Percentiles rank a stretch among this genome's conserved stretches.
phyloP scores from a whole-genome alignment of 352 stramenopile species.

The Phytophthora pinifolia region DNA sequence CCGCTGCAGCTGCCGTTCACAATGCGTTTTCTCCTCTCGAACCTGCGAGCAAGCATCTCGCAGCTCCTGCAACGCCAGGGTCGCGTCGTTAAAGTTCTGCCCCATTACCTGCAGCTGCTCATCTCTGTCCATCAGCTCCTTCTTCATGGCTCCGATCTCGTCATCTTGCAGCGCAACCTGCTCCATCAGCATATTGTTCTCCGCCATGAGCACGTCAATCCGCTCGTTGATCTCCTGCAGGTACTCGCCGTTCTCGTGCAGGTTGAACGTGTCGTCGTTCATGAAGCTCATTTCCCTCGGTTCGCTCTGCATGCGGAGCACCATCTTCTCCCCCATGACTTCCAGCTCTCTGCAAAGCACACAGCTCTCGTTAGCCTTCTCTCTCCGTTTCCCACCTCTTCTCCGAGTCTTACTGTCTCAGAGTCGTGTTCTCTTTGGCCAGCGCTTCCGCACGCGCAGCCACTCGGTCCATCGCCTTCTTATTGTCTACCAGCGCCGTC shows the following conservation, averaged over 20 bases:
- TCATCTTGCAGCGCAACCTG: slow-evolving; percentile 79
- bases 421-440: slow-evolving; percentile 62
- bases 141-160: slow-evolving; percentile 62
- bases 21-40: slow-evolving; percentile 61
- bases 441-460: slow-evolving; percentile 45
- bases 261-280: slow-evolving; percentile 39
- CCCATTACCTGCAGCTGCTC: slow-evolving; percentile 70
- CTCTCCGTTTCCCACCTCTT: no score
- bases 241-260: slow-evolving; percentile 55
- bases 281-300: slow-evolving; percentile 31
- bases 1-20: slow-evolving; percentile 68
- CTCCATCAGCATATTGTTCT: slow-evolving; percentile 84
- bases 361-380: neutral
- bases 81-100: slow-evolving; percentile 79
- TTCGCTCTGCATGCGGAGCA: slow-evolving; percentile 52
- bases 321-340: slow-evolving; percentile 47
- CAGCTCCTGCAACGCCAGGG: slow-evolving; percentile 63
- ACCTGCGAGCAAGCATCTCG: slow-evolving; percentile 55
- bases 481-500: slow-evolving; percentile 46
- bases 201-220: slow-evolving; percentile 81
- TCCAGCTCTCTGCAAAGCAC: slow-evolving; percentile 55
- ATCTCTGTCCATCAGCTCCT: slow-evolving; percentile 64
- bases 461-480: slow-evolving; percentile 60
- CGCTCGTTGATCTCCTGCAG: slow-evolving; percentile 74
- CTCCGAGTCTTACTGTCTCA: slow-evolving; percentile 52